Evolutionary conservation across 352 stramenopile genomes (phyloP).

Genomic region (Pythium biforme): DNA sequence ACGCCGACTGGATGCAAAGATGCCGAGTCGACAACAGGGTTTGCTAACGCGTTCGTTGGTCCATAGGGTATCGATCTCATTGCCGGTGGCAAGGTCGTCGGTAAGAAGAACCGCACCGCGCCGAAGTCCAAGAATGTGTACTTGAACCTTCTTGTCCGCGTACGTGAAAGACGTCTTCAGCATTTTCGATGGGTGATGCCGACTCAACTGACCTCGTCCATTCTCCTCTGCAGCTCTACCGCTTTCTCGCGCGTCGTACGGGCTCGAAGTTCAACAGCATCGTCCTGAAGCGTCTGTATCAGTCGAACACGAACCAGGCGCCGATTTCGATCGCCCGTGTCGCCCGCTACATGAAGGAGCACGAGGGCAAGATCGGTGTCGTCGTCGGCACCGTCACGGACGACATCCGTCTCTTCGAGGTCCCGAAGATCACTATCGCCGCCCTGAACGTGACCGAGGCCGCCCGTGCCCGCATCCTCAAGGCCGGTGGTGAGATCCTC

Average conservation of each 20-base stretch:
- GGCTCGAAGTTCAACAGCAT: conserved; percentile 98
- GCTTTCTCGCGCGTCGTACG: conserved; percentile 98
- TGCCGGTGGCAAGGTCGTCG: conserved; percentile 96
- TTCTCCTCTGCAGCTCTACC: conserved; percentile 69
- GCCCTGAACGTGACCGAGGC: conserved; percentile 98
- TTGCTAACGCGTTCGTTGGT: conserved; percentile 2
- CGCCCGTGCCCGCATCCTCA: conserved; percentile 96
- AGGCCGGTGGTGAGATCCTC: conserved; percentile 98
- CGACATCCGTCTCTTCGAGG: conserved; percentile 97
- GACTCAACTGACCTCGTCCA: not conserved
- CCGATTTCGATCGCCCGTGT: conserved; percentile 96
- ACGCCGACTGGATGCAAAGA: not conserved
- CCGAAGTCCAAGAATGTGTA: conserved; percentile 99
- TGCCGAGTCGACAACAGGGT: not conserved
- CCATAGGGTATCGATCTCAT: conserved; percentile 99
- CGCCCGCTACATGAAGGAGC: conserved; percentile 97
- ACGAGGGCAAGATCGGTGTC: conserved; percentile 98
- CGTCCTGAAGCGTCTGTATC: conserved; percentile 98
- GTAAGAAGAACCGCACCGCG: conserved; percentile 97
- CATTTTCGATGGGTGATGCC: too few relatives aligned
- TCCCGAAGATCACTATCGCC: conserved; percentile 96
- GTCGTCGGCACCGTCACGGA: conserved; percentile 99
- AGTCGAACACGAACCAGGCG: conserved; percentile 98
- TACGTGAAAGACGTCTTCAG: conserved; percentile 32
- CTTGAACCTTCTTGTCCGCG: conserved; percentile 96